Conservation (phyloP, 352 stramenopile species). For the Phytophthora citrophthora region DNA sequence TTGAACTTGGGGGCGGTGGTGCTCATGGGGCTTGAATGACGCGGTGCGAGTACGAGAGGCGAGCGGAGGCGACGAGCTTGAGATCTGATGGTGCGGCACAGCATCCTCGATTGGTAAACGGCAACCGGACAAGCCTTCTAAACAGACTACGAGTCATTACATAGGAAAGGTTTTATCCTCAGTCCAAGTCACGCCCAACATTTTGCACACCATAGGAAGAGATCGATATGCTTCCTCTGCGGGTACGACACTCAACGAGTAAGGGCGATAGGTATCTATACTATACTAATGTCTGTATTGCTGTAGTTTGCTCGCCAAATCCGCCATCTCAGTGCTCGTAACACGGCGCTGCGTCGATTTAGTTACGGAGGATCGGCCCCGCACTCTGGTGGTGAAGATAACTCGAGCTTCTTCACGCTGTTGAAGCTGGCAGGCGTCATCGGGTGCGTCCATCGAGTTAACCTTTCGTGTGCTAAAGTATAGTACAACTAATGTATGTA, state of each 20-base stretch:
- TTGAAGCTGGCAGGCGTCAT: constrained; percentile 66
- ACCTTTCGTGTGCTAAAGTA: not conserved
- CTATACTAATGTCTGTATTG: not conserved
- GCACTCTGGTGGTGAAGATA: constrained; percentile 68
- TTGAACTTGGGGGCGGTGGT: constrained; percentile 73
- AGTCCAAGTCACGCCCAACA: too few relatives aligned
- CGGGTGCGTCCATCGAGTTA: constrained; percentile 39
- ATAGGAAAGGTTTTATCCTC: too few relatives aligned
- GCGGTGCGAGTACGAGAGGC: constrained; percentile 15
- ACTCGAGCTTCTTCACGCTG: constrained; percentile 85
- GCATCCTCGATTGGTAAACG: too few relatives aligned
- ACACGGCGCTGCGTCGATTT: constrained; percentile 51
- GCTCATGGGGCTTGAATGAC: constrained; percentile 49
- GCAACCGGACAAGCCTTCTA: too few relatives aligned
- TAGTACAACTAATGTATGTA: constrained; percentile 3
- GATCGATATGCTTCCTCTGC: constrained; percentile 29
- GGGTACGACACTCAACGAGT: constrained; percentile 2
- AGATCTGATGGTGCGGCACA: constrained; percentile 36
- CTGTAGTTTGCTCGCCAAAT: constrained; percentile 38
- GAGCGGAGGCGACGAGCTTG: constrained; percentile 27
- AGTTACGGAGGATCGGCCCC: constrained; percentile 70
- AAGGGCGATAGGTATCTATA: not conserved
- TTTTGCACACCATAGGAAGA: not conserved
- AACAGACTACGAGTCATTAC: too few relatives aligned
- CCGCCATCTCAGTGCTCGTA: constrained; percentile 45